A percentile compares a stretch with the other conserved stretches of the same genome.
Evolutionary conservation across 2,329 filamentous ascomycete genomes (phyloP).

Genomic region (Passalora sequoiae): DNA sequence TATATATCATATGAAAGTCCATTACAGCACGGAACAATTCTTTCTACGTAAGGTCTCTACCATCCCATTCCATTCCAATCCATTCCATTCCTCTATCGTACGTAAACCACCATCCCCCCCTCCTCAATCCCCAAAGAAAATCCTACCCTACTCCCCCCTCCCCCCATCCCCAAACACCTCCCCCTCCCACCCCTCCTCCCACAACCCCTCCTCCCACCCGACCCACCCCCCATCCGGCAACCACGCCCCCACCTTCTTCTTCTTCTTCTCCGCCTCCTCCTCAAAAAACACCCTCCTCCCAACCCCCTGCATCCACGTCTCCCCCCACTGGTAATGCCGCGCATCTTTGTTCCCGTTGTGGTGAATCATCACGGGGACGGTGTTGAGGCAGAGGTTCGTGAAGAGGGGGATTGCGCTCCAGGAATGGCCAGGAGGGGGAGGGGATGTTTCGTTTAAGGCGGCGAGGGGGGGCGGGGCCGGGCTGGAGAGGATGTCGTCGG

Average conservation of each 20-base stretch:
- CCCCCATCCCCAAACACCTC: constrained; percentile 20
- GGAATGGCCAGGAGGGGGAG: no score
- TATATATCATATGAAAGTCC: no score
- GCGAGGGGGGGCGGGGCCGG: constrained; percentile 15
- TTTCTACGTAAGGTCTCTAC: no score
- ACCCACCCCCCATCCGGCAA: constrained; percentile 39
- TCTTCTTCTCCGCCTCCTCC: constrained; percentile 30
- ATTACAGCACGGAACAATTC: no score
- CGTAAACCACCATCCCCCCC: no score
- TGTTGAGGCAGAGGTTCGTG: constrained; percentile 25
- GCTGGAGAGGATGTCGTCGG: constrained; percentile 19
- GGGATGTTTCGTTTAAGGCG: constrained; percentile 6
- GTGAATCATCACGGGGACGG: constrained; percentile 27
- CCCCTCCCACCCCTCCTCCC: constrained; percentile 18
- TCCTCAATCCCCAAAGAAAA: no score
- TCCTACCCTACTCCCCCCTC: no score
- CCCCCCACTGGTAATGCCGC: constrained; percentile 14
- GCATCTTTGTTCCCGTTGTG: constrained; percentile 25
- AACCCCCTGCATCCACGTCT: constrained; percentile 19
- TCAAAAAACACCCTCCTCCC: constrained; percentile 11
- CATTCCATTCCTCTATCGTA: no score
- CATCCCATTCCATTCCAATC: no score
- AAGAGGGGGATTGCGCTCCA: constrained; percentile 22
- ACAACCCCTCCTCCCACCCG: constrained; percentile 18
- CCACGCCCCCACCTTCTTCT: constrained; percentile 30